Conservation (phyloP, 2,329 filamentous ascomycete species). For the Fusarium subglutinans region DNA sequence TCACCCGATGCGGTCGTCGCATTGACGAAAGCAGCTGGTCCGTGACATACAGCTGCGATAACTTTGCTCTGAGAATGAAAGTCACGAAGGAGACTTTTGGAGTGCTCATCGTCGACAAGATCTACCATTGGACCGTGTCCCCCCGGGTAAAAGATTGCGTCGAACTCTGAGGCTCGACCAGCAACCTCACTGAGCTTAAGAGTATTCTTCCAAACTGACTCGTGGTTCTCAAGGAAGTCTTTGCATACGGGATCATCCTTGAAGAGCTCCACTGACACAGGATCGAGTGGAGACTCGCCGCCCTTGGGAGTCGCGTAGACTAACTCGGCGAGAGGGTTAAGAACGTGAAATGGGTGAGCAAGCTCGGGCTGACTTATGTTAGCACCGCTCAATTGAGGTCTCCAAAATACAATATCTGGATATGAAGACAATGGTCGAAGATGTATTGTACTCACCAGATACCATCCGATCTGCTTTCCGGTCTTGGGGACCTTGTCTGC, state of each 20-base stretch:
- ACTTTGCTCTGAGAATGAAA: not conserved
- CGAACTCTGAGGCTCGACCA: not conserved
- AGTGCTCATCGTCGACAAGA: not conserved
- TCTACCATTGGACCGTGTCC: not conserved
- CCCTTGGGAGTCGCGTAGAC: not conserved
- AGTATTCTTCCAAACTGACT: not conserved
- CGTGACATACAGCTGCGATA: not conserved
- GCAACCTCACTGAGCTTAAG: not conserved
- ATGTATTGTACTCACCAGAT: not conserved
- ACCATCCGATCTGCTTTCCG: not conserved
- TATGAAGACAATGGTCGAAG: not conserved
- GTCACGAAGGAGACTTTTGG: not conserved
- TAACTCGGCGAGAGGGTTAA: not conserved
- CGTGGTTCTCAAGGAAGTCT: not conserved
- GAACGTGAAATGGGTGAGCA: not conserved
- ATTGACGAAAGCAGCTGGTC: not conserved
- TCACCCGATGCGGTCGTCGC: not conserved
- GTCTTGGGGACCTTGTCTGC: not conserved
- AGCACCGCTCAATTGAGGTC: accelerated
- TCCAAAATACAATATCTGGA: accelerated
- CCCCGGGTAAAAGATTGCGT: not conserved
- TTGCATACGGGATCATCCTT: not conserved
- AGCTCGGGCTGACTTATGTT: not conserved
- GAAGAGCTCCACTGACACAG: not conserved
- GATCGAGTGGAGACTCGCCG: not conserved